These are phyloP conservation scores for Yamadazyma phyllophila DNA, from an alignment of 805 yeast species.

Conservation along the genomic window DNA sequence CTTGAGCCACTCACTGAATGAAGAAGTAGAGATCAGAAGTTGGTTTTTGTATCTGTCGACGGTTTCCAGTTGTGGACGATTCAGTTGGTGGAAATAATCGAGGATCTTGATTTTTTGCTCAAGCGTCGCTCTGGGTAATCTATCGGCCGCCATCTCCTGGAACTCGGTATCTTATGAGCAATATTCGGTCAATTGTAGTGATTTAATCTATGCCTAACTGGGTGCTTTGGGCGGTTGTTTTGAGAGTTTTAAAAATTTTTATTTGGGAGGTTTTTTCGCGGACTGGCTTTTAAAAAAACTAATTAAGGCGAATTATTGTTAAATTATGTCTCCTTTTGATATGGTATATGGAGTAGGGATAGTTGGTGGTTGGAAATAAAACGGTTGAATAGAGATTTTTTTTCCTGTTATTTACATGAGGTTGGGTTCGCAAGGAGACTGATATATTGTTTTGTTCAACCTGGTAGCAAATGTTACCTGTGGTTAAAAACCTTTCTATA, in stretches of 20 bases:
- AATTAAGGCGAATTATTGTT: neutral
- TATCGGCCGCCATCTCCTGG: constrained; percentile 8
- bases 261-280: constrained; percentile 3
- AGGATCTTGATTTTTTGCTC: constrained; percentile 58
- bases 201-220: neutral
- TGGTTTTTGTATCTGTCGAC: constrained; percentile 51
- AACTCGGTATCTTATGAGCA: neutral
- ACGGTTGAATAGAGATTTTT: neutral
- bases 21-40: constrained; percentile 56
- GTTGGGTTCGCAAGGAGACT: too few relatives aligned
- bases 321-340: neutral
- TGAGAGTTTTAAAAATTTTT: constrained; percentile 2
- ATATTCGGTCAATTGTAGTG: constrained; percentile 1
- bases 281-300: neutral
- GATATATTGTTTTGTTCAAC: too few relatives aligned
- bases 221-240: constrained; percentile 1
- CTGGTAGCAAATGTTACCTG: too few relatives aligned
- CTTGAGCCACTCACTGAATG: constrained; percentile 61
- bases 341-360: too few relatives aligned
- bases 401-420: neutral
- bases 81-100: constrained; percentile 47
- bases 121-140: constrained; percentile 50
- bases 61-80: constrained; percentile 55
- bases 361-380: too few relatives aligned
- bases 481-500: neutral